phyloP scores from a whole-genome alignment of 2,329 filamentous ascomycete species.

The Neonectria coccinea region DNA sequence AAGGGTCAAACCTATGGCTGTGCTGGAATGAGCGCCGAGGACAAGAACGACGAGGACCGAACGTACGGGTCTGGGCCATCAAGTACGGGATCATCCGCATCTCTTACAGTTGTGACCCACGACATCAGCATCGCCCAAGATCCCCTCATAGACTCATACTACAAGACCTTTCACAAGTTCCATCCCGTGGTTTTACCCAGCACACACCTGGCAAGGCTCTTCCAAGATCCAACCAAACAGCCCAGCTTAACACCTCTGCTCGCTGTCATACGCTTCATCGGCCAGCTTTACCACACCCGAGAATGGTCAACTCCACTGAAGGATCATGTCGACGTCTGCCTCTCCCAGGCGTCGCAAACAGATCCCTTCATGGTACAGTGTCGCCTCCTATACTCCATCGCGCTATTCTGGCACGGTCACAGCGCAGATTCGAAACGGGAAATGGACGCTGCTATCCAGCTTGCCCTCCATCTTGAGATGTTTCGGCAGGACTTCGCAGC shows the following conservation, averaged over 20 bases:
- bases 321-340: conserved; percentile 9
- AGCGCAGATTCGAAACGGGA: conserved; percentile 42
- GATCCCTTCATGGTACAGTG: conserved; percentile 51
- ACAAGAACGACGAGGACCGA: neutral
- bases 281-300: conserved; percentile 47
- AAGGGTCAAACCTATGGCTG: too few relatives aligned
- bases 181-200: conserved; percentile 48
- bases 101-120: neutral
- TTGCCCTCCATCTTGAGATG: conserved; percentile 72
- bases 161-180: conserved; percentile 50
- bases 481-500: conserved; percentile 66
- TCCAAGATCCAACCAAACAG: conserved; percentile 11
- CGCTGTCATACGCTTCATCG: conserved; percentile 49
- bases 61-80: neutral
- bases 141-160: conserved; percentile 50
- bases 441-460: conserved; percentile 62
- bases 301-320: conserved; percentile 34
- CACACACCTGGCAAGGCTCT: conserved; percentile 28
- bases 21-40: neutral
- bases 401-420: conserved; percentile 50
- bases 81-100: neutral
- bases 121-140: conserved; percentile 31
- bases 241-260: conserved; percentile 39
- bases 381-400: conserved; percentile 52
- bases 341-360: conserved; percentile 14